phyloP scores from a whole-genome alignment of 2,329 filamentous ascomycete genomes.

The Ceratocystis albifundus region DNA sequence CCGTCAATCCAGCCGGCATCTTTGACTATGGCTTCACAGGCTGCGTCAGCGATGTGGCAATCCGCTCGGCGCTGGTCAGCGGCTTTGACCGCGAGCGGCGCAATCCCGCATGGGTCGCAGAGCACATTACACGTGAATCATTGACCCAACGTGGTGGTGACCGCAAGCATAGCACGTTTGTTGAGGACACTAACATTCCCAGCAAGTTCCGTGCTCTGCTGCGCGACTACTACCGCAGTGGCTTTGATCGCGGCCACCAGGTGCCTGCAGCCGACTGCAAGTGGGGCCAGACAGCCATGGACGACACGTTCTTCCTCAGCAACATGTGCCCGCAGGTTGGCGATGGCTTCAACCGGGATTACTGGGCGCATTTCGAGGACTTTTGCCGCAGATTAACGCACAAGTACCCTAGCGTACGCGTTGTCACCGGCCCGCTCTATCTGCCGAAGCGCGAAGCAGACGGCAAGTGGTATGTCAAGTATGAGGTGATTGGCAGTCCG shows the following conservation, averaged over 20 bases:
- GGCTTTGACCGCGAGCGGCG: constrained; percentile 81
- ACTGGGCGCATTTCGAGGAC: constrained; percentile 98
- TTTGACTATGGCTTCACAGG: constrained; percentile 88
- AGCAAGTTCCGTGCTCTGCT: constrained; percentile 79
- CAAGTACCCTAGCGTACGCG: constrained; percentile 73
- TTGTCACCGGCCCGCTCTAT: constrained; percentile 90
- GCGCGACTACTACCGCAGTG: constrained; percentile 87
- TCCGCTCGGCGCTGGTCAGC: constrained; percentile 65
- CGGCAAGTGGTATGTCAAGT: constrained; percentile 88
- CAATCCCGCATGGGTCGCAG: constrained; percentile 89
- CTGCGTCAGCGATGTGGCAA: constrained; percentile 70
- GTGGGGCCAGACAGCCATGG: constrained; percentile 89
- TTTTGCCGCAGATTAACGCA: constrained; percentile 78
- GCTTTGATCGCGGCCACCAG: constrained; percentile 93
- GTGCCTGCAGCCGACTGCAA: constrained; percentile 93
- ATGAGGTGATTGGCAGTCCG: constrained; percentile 90
- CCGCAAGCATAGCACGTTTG: constrained; percentile 70
- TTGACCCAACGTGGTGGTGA: constrained; percentile 65
- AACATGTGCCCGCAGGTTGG: constrained; percentile 99
- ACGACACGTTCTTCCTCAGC: constrained; percentile 81
- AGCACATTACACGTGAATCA: constrained; percentile 89
- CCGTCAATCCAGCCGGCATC: constrained; percentile 62
- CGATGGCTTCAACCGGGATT: constrained; percentile 96
- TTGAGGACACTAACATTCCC: constrained; percentile 70
- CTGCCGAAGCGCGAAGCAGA: constrained; percentile 74